Evolutionary conservation across 2,329 filamentous ascomycete species (phyloP).

Genomic region (Chaetoscypha palmicola): DNA sequence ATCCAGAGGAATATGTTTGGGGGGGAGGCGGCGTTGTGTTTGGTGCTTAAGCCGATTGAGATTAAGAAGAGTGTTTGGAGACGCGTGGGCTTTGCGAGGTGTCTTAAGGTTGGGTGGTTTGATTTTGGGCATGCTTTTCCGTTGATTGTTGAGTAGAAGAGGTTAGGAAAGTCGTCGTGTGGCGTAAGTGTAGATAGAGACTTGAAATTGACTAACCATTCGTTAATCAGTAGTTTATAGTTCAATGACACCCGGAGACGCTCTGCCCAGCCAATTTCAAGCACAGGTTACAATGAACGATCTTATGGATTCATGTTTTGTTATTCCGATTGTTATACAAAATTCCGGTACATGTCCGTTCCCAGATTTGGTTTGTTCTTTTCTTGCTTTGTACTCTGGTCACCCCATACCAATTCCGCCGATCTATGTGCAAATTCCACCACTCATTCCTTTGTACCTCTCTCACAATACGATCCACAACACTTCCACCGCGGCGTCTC

Average conservation of each 20-base stretch:
- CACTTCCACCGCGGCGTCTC: background rate
- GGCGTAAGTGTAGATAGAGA: too few species aligned
- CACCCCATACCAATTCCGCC: background rate
- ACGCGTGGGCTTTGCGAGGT: background rate
- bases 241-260: too few species aligned
- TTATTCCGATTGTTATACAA: background rate
- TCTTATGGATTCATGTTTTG: too few species aligned
- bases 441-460: background rate
- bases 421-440: slow-evolving; percentile 12
- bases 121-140: background rate
- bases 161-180: too few species aligned
- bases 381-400: background rate
- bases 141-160: background rate
- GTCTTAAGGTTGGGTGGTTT: background rate
- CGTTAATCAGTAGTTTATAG: too few species aligned
- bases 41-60: background rate
- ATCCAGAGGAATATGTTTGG: background rate
- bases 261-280: too few species aligned
- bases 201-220: too few species aligned
- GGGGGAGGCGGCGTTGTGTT: too few species aligned
- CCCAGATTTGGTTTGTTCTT: background rate
- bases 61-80: background rate
- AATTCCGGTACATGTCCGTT: background rate
- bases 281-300: too few species aligned
- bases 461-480: background rate